These are phyloP conservation scores for Xylaria venustula DNA, from an alignment of 495 filamentous ascomycete genomes.

Conservation along the genomic window DNA sequence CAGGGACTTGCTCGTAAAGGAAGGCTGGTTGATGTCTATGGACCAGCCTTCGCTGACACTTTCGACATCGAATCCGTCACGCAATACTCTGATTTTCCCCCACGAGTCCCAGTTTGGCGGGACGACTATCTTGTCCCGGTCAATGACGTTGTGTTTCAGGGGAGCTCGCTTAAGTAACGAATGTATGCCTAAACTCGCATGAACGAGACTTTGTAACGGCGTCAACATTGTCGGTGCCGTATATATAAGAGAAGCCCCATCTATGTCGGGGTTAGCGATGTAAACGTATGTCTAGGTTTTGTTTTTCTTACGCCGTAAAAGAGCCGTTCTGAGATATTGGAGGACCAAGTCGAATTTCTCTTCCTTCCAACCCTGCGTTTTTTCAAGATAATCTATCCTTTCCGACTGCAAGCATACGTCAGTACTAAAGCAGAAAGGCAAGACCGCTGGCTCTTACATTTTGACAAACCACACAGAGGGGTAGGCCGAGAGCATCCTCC, in stretches of 20 bases:
- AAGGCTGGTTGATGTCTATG: constrained; percentile 66
- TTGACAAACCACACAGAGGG: constrained; percentile 89
- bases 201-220: constrained; percentile 76
- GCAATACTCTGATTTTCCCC: constrained; percentile 91
- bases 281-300: not conserved
- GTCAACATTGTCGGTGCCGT: constrained; percentile 78
- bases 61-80: constrained; percentile 95
- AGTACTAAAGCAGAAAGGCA: constrained; percentile 15
- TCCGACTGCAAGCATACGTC: constrained; percentile 61
- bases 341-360: constrained; percentile 90
- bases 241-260: constrained; percentile 89
- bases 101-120: constrained; percentile 98
- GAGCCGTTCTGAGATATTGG: constrained; percentile 81
- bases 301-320: constrained; percentile 68
- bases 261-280: constrained; percentile 44
- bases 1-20: constrained; percentile 33
- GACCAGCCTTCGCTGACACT: constrained; percentile 79
- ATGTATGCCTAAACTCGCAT: constrained; percentile 85
- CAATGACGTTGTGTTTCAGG: constrained; percentile 92
- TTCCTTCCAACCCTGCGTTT: constrained; percentile 86
- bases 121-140: constrained; percentile 89
- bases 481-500: constrained; percentile 86
- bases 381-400: constrained; percentile 83
- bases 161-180: constrained; percentile 80
- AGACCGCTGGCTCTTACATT: constrained; percentile 59